Conservation (phyloP, 2,329 filamentous ascomycete genomes). For the Ceratocystis smalleyi region DNA sequence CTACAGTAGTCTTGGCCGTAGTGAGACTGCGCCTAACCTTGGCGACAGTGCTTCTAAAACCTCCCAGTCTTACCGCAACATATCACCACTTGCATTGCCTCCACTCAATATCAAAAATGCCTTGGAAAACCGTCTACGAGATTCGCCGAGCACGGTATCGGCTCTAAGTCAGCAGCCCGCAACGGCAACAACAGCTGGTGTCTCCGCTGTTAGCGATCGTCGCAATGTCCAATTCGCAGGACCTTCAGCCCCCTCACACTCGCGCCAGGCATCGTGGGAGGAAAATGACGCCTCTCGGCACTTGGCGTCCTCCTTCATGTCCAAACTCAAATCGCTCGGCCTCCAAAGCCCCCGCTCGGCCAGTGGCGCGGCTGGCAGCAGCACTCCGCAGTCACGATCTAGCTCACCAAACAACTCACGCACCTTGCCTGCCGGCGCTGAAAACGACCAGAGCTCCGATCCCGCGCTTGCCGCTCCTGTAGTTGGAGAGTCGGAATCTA, state of each 20-base stretch:
- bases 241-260: slow-evolving; percentile 36
- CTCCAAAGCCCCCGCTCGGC: slow-evolving; percentile 30
- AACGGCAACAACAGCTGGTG: background rate
- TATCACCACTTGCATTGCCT: slow-evolving; percentile 12
- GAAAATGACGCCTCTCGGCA: slow-evolving; percentile 46
- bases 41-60: slow-evolving; percentile 5
- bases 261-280: slow-evolving; percentile 50
- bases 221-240: slow-evolving; percentile 65
- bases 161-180: background rate
- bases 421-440: slow-evolving; percentile 17
- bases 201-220: slow-evolving; percentile 11
- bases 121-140: background rate
- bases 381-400: slow-evolving; percentile 20
- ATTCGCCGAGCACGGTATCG: background rate
- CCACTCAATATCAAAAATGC: slow-evolving; percentile 9
- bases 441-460: slow-evolving; percentile 18
- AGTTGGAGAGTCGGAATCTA: background rate
- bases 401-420: slow-evolving; percentile 9
- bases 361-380: slow-evolving; percentile 19
- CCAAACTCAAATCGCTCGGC: slow-evolving; percentile 61
- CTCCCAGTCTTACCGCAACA: slow-evolving; percentile 8
- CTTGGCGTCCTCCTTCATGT: slow-evolving; percentile 53
- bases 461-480: background rate
- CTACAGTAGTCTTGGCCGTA: background rate
- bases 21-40: background rate